Conservation (phyloP, 2,329 filamentous ascomycete species). For the Ambrosiella cleistominuta region DNA sequence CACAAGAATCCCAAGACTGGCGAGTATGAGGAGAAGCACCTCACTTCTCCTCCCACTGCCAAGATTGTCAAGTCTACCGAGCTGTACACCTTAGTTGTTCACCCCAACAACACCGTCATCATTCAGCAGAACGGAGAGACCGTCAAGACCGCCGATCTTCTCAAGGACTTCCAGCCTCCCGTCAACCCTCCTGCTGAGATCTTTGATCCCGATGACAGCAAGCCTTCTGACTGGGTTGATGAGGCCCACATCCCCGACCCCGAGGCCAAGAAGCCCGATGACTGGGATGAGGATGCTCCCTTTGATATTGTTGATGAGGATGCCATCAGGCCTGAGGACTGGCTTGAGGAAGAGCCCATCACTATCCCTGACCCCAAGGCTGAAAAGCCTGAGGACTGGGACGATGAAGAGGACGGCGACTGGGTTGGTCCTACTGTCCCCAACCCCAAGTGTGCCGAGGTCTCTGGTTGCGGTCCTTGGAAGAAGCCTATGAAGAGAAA, state of each 20-base stretch:
- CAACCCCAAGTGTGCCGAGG: constrained; percentile 92
- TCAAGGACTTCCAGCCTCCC: constrained; percentile 83
- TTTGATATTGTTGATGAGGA: constrained; percentile 92
- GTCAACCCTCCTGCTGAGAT: constrained; percentile 94
- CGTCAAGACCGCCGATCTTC: constrained; percentile 74
- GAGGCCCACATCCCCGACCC: constrained; percentile 81
- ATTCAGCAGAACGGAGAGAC: constrained; percentile 83
- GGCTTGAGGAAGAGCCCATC: constrained; percentile 77
- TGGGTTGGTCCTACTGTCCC: constrained; percentile 79
- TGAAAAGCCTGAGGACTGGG: constrained; percentile 97
- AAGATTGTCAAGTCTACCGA: constrained; percentile 81
- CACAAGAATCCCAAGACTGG: constrained; percentile 99
- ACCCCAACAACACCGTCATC: constrained; percentile 87
- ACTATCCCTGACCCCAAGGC: constrained; percentile 83
- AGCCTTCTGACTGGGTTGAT: constrained; percentile 94
- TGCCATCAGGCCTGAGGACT: constrained; percentile 81
- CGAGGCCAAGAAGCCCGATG: constrained; percentile 86
- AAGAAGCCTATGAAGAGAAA: constrained; percentile 82
- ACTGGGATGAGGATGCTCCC: constrained; percentile 97
- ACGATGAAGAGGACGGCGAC: constrained; percentile 98
- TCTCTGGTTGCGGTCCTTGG: constrained; percentile 88
- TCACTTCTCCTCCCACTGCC: constrained; percentile 65
- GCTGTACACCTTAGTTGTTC: constrained; percentile 92
- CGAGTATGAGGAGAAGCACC: constrained; percentile 99
- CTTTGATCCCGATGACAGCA: constrained; percentile 80